These are phyloP conservation scores for Plasmodium inui DNA, from an alignment of 169 alveolate genomes.

Conservation along the genomic window DNA sequence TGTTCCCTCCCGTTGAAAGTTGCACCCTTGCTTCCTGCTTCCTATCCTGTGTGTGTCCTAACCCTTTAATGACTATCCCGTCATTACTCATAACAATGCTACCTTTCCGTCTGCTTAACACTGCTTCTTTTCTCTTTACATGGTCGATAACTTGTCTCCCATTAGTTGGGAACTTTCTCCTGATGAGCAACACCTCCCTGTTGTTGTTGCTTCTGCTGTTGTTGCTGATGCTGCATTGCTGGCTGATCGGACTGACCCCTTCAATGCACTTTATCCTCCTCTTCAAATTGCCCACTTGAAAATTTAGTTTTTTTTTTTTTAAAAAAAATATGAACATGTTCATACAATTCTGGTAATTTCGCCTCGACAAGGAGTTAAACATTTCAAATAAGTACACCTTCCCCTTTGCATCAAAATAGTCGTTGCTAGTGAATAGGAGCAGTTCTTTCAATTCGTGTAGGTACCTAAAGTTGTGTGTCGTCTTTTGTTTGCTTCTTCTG, in stretches of 20 bases:
- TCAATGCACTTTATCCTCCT: not conserved
- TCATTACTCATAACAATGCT: not conserved
- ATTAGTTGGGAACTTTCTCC: not conserved
- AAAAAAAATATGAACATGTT: constrained; percentile 8
- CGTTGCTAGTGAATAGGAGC: not conserved
- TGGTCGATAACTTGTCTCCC: not conserved
- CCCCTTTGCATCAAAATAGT: not conserved
- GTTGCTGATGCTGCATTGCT: no score
- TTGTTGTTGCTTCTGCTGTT: no score
- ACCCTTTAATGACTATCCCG: not conserved
- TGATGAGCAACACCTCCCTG: not conserved
- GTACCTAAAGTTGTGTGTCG: not conserved
- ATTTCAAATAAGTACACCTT: not conserved
- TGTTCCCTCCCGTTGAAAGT: not conserved
- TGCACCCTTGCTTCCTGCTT: not conserved
- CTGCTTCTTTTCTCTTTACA: not conserved
- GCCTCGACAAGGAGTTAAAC: not conserved
- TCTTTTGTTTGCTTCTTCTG: not conserved
- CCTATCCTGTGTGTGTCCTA: not conserved
- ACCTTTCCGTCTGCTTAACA: not conserved
- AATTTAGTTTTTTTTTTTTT: not conserved
- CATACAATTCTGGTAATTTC: not conserved
- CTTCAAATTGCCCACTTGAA: not conserved
- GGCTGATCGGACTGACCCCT: not conserved
- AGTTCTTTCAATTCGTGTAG: not conserved